A percentile compares a stretch with the other conserved stretches of the same genome.
phyloP scores from a whole-genome alignment of 1,284 basidiomycete genomes.

The Boletus hoseneyae region DNA sequence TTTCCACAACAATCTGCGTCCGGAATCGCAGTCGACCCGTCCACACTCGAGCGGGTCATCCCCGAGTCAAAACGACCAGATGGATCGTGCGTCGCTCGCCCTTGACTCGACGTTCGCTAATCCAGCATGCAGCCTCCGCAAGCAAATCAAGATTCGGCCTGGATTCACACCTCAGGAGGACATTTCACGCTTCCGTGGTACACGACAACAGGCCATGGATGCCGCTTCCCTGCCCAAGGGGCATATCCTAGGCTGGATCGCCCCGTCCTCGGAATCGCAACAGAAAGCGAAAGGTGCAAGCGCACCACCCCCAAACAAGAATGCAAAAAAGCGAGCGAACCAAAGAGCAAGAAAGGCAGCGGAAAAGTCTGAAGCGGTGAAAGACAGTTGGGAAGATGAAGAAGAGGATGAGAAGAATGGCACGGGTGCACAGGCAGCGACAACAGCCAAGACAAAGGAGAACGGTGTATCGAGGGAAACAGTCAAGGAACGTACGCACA shows the following conservation, averaged over 20 bases:
- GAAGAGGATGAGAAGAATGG: constrained; percentile 56
- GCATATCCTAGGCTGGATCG: constrained; percentile 74
- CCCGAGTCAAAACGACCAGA: constrained; percentile 81
- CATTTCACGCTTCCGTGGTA: constrained; percentile 77
- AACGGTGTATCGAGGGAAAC: not conserved
- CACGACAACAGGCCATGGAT: constrained; percentile 72
- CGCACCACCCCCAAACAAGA: constrained; percentile 46
- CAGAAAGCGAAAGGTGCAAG: constrained; percentile 32
- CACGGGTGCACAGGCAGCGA: not conserved
- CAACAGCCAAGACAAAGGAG: constrained; percentile 3
- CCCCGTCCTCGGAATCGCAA: constrained; percentile 44
- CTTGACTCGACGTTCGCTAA: constrained; percentile 4
- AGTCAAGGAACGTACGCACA: constrained; percentile 1
- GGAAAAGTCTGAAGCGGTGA: constrained; percentile 47
- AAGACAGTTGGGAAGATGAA: constrained; percentile 77
- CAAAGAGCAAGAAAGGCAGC: constrained; percentile 64
- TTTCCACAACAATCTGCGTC: constrained; percentile 66
- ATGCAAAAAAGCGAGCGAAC: constrained; percentile 79
- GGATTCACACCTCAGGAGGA: constrained; percentile 97
- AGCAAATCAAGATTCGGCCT: constrained; percentile 87
- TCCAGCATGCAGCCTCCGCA: constrained; percentile 62
- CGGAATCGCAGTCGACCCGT: constrained; percentile 82
- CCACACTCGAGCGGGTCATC: constrained; percentile 83
- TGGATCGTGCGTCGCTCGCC: constrained; percentile 72
- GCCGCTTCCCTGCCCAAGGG: constrained; percentile 62